These are phyloP conservation scores for Diaporthe australafricana DNA, from an alignment of 2,329 filamentous ascomycete genomes.

Conservation along the genomic window DNA sequence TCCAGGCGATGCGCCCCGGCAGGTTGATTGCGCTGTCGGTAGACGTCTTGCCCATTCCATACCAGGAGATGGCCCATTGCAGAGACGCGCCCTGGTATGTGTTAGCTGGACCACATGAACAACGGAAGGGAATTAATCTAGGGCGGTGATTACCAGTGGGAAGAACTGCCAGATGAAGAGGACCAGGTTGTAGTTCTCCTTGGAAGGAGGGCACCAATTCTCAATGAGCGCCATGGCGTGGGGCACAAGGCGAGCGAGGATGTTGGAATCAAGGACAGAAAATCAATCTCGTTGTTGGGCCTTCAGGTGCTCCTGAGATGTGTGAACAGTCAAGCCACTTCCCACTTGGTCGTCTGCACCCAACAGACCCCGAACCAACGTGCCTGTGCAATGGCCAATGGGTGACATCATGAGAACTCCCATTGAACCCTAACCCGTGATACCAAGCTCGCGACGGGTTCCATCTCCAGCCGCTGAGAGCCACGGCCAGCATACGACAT, in stretches of 20 bases:
- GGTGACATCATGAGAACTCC: constrained; percentile 27
- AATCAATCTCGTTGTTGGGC: background rate
- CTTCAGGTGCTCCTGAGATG: no score
- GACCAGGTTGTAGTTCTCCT: constrained; percentile 67
- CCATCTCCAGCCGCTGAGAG: no score
- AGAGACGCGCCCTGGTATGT: constrained; percentile 58
- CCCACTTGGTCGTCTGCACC: background rate
- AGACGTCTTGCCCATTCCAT: constrained; percentile 94
- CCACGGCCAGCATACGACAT: background rate
- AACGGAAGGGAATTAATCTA: constrained; percentile 20
- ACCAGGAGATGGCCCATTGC: constrained; percentile 84
- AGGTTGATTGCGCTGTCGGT: constrained; percentile 80
- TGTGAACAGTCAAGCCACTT: background rate
- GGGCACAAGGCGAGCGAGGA: background rate
- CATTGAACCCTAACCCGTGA: background rate
- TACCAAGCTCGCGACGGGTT: no score
- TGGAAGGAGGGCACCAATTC: constrained; percentile 68
- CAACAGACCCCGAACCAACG: background rate
- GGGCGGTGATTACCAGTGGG: constrained; percentile 57
- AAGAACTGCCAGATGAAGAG: constrained; percentile 66
- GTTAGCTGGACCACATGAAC: constrained; percentile 25
- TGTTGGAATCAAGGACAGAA: background rate
- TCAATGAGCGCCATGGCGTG: constrained; percentile 59
- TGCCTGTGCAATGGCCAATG: background rate
- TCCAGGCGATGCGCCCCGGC: constrained; percentile 90